Percentiles rank a stretch among this genome's conserved stretches.
Conservation (phyloP, 345 rosid genomes). For the Moricandia moricandioides region DNA sequence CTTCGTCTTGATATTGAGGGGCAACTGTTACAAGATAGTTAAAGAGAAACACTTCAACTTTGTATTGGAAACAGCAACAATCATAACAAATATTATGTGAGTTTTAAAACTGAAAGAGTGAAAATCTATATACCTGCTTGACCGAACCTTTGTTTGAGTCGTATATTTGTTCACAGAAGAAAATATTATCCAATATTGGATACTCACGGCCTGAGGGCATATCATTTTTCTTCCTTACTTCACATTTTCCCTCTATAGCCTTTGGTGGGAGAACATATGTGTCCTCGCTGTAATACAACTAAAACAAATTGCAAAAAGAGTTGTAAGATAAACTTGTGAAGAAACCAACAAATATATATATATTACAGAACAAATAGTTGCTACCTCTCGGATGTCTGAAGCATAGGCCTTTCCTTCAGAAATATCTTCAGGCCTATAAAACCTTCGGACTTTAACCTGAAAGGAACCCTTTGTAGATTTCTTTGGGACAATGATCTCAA, state of each 20-base stretch:
- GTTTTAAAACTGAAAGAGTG: neutral
- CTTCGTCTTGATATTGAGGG: slow-evolving; percentile 51
- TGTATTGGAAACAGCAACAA: neutral
- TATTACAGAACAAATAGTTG: neutral
- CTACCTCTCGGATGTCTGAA: slow-evolving; percentile 65
- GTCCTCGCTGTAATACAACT: slow-evolving; percentile 77
- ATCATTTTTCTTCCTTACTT: slow-evolving; percentile 72
- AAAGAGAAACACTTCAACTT: slow-evolving; percentile 17
- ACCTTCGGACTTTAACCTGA: slow-evolving; percentile 48
- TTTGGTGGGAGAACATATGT: slow-evolving; percentile 37
- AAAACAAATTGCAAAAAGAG: slow-evolving; percentile 25
- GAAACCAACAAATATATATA: neutral
- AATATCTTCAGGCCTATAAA: slow-evolving; percentile 69
- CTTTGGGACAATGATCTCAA: slow-evolving; percentile 44
- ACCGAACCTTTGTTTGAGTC: slow-evolving; percentile 69
- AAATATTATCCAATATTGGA: slow-evolving; percentile 60
- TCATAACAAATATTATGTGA: neutral
- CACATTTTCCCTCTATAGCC: slow-evolving; percentile 72
- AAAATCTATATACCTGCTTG: slow-evolving; percentile 49
- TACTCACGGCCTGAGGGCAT: slow-evolving; percentile 45
- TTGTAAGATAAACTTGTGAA: neutral
- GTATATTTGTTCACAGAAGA: slow-evolving; percentile 74
- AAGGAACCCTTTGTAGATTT: slow-evolving; percentile 42
- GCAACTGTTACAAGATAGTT: slow-evolving; percentile 48
- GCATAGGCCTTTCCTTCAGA: slow-evolving; percentile 58